Evolutionary conservation across 306 rosid genomes (phyloP).

Genomic region (Vachellia pachyceras): DNA sequence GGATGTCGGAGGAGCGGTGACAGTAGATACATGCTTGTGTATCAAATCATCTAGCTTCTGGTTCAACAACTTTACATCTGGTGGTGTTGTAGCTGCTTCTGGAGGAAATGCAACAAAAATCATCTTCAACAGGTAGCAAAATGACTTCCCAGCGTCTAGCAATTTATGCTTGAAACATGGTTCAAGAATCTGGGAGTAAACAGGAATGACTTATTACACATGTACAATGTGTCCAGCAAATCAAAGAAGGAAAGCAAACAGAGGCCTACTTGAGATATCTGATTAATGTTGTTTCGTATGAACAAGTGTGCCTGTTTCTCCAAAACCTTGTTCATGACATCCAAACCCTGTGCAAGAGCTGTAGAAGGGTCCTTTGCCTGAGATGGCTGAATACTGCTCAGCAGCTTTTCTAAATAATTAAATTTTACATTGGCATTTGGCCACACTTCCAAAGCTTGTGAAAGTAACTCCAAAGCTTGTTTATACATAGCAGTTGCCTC

Average conservation of each 20-base stretch:
- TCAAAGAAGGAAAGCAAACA: conserved; percentile 20
- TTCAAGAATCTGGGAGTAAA: conserved; percentile 83
- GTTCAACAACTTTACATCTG: conserved; percentile 77
- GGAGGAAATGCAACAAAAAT: conserved; percentile 93
- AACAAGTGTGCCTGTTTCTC: conserved; percentile 99
- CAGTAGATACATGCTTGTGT: conserved; percentile 75
- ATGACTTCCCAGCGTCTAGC: conserved; percentile 92
- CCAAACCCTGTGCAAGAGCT: conserved; percentile 98
- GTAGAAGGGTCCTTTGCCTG: conserved; percentile 98
- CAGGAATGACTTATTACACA: conserved; percentile 26
- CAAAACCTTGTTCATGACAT: conserved; percentile 97
- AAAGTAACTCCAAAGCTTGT: conserved; percentile 94
- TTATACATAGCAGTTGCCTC: conserved; percentile 94
- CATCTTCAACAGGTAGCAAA: conserved; percentile 95
- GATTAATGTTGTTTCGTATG: conserved; percentile 88
- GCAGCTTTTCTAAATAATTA: conserved; percentile 92
- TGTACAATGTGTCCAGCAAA: conserved; percentile 10
- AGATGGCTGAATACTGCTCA: conserved; percentile 96
- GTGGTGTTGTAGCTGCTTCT: conserved; percentile 78
- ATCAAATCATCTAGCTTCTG: conserved; percentile 95
- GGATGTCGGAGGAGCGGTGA: conserved; percentile 76
- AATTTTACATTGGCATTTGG: conserved; percentile 96
- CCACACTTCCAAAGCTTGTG: conserved; percentile 99
- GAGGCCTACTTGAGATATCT: conserved; percentile 90
- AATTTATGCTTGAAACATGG: conserved; percentile 95